Evolutionary conservation across 139 green algal genomes (phyloP), one percentile per base, ranked within the genome.

Genomic region (Chlorella sp.): DNA sequence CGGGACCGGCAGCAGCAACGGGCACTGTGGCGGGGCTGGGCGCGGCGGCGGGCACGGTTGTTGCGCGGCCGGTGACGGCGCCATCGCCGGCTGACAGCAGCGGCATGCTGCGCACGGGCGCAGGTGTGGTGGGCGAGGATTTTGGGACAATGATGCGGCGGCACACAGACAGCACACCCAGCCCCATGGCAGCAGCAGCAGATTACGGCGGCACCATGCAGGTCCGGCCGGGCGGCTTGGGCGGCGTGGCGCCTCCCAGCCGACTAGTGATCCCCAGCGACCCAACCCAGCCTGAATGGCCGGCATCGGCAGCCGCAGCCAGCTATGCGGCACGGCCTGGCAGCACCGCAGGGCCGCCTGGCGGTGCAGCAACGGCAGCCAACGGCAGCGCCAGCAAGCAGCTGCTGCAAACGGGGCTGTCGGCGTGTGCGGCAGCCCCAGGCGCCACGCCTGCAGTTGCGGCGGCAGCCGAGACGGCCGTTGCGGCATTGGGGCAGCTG

Each of bases 401-500:
- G 78, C 70, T 73, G 34, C 41, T 80, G 43, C 80, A 72, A 16
- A n/a, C 70, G 11, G 78, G 77, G 44, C 78, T 80, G 60, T 38
- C 68, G 44, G 32, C 85, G 30, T 64, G 62, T 5, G 72, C 69
- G 17, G 72, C 40, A 40, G 54, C 28, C 46, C 40, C 32, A 0
- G 69, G 76, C 8, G 76, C 56, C 22, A 22, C 34, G n/a, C 56
- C 72, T 0, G 69, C 56, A 17, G 58, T n/a, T 6, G 32, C 41
- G 0, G 58, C 81, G 0, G 82, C 73, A 8, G 88, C 87, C 58
- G 87, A 79, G 14, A 41, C 75, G 0, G 86, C 83, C 0, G 73
- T 76, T 26, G 43, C 84, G 32, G 84, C 84, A 5, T 65, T 84
- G 40, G 46, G 82, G n/a, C 81, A 86, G 73, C 70, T 76, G n/a